Evolutionary conservation across 2,329 filamentous ascomycete genomes (phyloP).

Genomic region (Paecilomyces fulvus): DNA sequence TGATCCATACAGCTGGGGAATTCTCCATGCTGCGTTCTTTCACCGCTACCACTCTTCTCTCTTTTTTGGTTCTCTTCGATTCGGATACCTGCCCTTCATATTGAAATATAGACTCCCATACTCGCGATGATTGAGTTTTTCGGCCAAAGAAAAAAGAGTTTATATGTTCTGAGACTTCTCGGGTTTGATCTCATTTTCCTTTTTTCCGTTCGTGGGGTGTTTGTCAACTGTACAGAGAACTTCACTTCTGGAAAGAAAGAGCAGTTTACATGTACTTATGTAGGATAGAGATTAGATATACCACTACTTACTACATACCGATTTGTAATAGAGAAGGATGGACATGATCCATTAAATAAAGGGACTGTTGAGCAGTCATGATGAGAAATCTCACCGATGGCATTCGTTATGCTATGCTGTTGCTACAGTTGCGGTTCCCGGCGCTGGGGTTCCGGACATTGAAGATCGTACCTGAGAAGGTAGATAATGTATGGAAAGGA

Average conservation of each 20-base stretch:
- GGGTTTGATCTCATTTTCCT: neutral
- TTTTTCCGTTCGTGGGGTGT: neutral
- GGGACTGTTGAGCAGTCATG: no score
- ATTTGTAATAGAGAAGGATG: no score
- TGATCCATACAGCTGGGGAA: neutral
- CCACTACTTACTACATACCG: neutral
- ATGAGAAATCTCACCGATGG: no score
- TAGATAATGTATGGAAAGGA: neutral
- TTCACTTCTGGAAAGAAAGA: neutral
- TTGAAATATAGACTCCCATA: neutral
- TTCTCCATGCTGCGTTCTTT: neutral
- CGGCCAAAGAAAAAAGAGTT: neutral
- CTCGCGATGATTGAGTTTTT: neutral
- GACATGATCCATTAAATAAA: no score
- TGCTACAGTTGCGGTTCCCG: no score
- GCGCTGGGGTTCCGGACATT: neutral
- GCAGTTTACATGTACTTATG: neutral
- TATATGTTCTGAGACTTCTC: neutral
- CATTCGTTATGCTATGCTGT: no score
- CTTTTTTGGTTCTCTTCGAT: neutral
- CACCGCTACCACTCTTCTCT: neutral
- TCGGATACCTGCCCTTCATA: neutral
- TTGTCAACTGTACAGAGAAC: neutral
- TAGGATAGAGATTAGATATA: neutral
- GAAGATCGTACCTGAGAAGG: neutral